phyloP scores from a whole-genome alignment of 2,329 filamentous ascomycete genomes.

The Cladosporium sp. region DNA sequence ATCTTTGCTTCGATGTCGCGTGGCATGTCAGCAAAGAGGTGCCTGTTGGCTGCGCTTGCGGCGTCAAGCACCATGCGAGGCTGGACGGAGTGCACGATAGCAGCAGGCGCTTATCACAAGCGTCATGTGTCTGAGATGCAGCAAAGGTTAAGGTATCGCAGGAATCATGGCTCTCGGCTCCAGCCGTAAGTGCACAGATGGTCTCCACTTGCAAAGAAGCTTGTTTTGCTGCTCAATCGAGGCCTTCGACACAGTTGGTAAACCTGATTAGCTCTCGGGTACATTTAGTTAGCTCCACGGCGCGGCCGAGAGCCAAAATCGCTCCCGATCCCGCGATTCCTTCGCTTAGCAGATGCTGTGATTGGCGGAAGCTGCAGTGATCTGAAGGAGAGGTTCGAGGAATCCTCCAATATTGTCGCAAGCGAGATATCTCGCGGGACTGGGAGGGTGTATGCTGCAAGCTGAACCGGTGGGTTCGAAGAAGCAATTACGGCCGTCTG shows the following conservation, averaged over 20 bases:
- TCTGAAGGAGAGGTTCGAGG: conserved; percentile 1
- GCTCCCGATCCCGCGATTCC: no score
- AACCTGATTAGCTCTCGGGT: background rate
- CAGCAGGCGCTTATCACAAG: background rate
- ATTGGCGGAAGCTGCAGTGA: conserved; percentile 5
- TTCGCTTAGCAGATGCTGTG: background rate
- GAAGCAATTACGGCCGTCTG: conserved; percentile 6
- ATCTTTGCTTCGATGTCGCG: conserved; percentile 5
- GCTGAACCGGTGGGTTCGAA: background rate
- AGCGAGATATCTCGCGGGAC: conserved; percentile 9
- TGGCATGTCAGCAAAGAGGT: background rate
- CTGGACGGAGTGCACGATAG: background rate
- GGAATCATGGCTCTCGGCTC: background rate
- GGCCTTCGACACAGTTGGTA: no score
- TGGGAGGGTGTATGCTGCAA: background rate
- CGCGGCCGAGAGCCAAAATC: background rate
- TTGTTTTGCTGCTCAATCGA: background rate
- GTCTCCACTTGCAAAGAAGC: background rate
- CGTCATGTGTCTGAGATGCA: background rate
- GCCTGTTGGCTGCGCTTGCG: conserved; percentile 11
- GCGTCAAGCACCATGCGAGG: conserved; percentile 7
- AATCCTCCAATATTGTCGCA: conserved; percentile 11
- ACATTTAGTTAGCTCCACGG: background rate
- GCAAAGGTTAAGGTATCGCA: background rate
- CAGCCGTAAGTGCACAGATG: background rate